Percentiles rank a stretch among this genome's conserved stretches.
These are phyloP conservation scores for Penicillium sp. DNA, from an alignment of 2,329 filamentous ascomycete genomes.

Conservation along the genomic window DNA sequence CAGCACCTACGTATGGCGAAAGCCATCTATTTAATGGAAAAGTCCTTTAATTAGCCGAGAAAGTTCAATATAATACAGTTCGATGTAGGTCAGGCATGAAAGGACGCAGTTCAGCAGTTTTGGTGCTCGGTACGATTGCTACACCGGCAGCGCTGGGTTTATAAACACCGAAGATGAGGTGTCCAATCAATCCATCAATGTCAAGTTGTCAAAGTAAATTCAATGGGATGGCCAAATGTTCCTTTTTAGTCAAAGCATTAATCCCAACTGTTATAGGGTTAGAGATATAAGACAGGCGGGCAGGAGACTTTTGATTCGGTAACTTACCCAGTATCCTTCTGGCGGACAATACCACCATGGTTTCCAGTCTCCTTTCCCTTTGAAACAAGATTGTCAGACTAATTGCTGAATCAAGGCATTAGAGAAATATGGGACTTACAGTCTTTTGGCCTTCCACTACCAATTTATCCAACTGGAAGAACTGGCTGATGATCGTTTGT, in stretches of 20 bases:
- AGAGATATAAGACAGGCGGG: conserved; percentile 1
- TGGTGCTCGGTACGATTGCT: conserved; percentile 12
- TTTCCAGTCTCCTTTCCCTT: conserved; percentile 55
- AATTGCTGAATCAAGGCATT: background rate
- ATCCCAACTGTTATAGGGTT: conserved; percentile 29
- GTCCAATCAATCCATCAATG: conserved; percentile 6
- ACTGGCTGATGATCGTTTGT: conserved; percentile 92
- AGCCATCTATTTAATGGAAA: background rate
- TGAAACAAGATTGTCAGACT: conserved; percentile 4
- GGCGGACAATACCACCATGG: conserved; percentile 67
- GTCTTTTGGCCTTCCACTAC: conserved; percentile 87
- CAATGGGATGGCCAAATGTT: conserved; percentile 10
- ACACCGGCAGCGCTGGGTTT: conserved; percentile 16
- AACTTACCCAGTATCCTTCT: conserved; percentile 73
- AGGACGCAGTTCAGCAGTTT: conserved; percentile 14
- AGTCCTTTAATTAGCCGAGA: background rate
- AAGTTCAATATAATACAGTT: background rate
- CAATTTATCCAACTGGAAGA: conserved; percentile 86
- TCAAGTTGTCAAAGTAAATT: conserved; percentile 5
- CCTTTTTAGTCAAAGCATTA: conserved; percentile 17
- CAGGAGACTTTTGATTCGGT: background rate
- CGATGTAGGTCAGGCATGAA: conserved; percentile 1
- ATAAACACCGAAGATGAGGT: conserved; percentile 25
- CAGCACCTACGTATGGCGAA: background rate
- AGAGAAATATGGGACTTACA: conserved; percentile 49